phyloP scores from a whole-genome alignment of 371 early-diverging fungal genomes.

The Funneliformis caledonium region DNA sequence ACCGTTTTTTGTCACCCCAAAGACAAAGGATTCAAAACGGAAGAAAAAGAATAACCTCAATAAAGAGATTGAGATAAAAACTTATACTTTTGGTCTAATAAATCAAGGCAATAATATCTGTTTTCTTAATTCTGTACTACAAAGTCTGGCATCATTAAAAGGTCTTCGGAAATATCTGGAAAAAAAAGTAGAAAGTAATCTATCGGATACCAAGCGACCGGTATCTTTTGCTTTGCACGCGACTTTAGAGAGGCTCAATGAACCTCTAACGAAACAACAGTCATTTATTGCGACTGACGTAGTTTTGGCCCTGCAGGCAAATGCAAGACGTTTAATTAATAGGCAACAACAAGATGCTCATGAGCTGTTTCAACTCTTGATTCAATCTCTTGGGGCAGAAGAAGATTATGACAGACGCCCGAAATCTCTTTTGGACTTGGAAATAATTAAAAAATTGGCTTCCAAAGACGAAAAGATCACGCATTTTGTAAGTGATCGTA shows the following conservation, averaged over 20 bases:
- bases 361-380: conserved; percentile 89
- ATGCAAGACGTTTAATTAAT: conserved; percentile 54
- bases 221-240: conserved; percentile 34
- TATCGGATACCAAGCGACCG: conserved; percentile 53
- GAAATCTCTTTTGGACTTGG: conserved; percentile 41
- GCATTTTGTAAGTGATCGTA: conserved; percentile 43
- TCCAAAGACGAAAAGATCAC: not conserved
- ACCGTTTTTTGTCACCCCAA: conserved; percentile 5
- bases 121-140: conserved; percentile 90
- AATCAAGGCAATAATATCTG: conserved; percentile 92
- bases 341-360: conserved; percentile 92
- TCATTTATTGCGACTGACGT: conserved; percentile 62
- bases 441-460: conserved; percentile 22
- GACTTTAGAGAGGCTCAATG: conserved; percentile 51
- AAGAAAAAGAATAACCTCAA: conserved; percentile 1
- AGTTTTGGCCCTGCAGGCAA: conserved; percentile 59
- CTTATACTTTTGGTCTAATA: conserved; percentile 69
- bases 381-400: conserved; percentile 77
- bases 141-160: conserved; percentile 64
- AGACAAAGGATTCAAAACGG: not conserved
- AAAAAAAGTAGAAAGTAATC: conserved; percentile 51
- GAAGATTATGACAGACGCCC: conserved; percentile 49
- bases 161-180: conserved; percentile 43
- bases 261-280: conserved; percentile 46
- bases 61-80: not conserved